These are phyloP conservation scores for Penicillium alfredii DNA, from an alignment of 495 filamentous ascomycete species.

Conservation along the genomic window DNA sequence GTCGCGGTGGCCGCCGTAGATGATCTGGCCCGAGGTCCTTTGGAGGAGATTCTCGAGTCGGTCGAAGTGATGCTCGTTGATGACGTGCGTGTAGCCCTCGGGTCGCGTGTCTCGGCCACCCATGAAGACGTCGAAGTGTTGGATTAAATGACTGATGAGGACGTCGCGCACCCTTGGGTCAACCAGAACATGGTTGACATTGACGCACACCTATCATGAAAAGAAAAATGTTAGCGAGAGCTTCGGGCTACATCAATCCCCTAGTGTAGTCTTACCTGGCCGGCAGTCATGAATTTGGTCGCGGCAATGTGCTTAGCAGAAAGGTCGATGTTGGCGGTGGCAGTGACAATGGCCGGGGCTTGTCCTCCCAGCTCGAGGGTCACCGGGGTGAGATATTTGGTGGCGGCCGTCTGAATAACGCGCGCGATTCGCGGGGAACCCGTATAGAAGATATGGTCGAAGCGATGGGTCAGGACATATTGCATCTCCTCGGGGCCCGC, in stretches of 20 bases:
- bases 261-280: slow-evolving; percentile 48
- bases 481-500: slow-evolving; percentile 70
- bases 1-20: slow-evolving; percentile 67
- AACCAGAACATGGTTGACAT: slow-evolving; percentile 76
- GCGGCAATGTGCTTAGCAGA: slow-evolving; percentile 72
- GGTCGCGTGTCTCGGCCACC: slow-evolving; percentile 53
- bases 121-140: slow-evolving; percentile 59
- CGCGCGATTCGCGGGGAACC: slow-evolving; percentile 65
- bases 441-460: slow-evolving; percentile 93
- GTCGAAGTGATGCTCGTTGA: slow-evolving; percentile 70
- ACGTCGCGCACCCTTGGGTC: slow-evolving; percentile 59
- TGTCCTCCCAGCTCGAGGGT: slow-evolving; percentile 76
- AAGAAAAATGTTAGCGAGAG: background rate
- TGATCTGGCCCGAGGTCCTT: slow-evolving; percentile 62
- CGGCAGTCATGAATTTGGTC: slow-evolving; percentile 72
- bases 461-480: slow-evolving; percentile 70
- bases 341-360: slow-evolving; percentile 80
- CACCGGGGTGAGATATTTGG: slow-evolving; percentile 81
- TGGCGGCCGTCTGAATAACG: slow-evolving; percentile 80
- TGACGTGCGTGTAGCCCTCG: slow-evolving; percentile 62
- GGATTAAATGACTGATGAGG: slow-evolving; percentile 62
- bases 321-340: slow-evolving; percentile 64
- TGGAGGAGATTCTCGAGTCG: slow-evolving; percentile 74
- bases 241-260: too few species aligned
- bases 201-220: slow-evolving; percentile 54